A percentile compares a stretch with the other conserved stretches of the same genome.
Conservation (phyloP, 1,284 basidiomycete genomes). For the Hymenochaete sp. region DNA sequence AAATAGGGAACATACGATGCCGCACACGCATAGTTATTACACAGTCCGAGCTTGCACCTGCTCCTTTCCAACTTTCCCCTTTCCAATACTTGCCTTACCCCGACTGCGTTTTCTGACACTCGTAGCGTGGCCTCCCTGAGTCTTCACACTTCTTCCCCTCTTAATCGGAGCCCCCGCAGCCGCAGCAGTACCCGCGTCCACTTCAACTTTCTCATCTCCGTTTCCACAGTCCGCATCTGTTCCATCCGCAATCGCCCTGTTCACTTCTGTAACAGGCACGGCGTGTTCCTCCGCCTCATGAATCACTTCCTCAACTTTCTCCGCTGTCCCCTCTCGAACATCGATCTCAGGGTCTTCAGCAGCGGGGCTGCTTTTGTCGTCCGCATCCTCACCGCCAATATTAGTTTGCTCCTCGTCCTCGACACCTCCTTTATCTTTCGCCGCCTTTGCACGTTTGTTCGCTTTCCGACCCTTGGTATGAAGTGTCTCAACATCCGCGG, state of each 20-base stretch:
- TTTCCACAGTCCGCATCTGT: slow-evolving; percentile 12
- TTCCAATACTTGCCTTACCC: not conserved
- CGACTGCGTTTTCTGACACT: not conserved
- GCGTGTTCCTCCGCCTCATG: slow-evolving; percentile 15
- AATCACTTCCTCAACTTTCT: not conserved
- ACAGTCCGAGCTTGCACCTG: too few relatives aligned
- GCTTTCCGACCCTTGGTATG: slow-evolving; percentile 48
- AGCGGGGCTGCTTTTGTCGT: too few relatives aligned
- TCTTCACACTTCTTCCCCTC: not conserved
- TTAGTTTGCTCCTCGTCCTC: not conserved
- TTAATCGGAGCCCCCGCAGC: not conserved
- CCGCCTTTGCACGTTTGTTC: slow-evolving; percentile 21
- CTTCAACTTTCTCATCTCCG: slow-evolving; percentile 10
- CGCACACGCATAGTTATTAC: too few relatives aligned
- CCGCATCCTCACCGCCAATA: not conserved
- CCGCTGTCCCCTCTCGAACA: not conserved
- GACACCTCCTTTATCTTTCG: not conserved
- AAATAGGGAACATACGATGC: too few relatives aligned
- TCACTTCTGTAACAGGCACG: not conserved
- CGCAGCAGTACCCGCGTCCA: not conserved
- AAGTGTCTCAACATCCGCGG: slow-evolving; percentile 37
- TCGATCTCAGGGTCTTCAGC: too few relatives aligned
- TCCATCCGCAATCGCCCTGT: not conserved
- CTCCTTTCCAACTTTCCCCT: too few relatives aligned
- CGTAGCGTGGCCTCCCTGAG: too few relatives aligned